These are phyloP conservation scores for Scedosporium aurantiacum DNA, from an alignment of 2,329 filamentous ascomycete genomes.

Conservation along the genomic window DNA sequence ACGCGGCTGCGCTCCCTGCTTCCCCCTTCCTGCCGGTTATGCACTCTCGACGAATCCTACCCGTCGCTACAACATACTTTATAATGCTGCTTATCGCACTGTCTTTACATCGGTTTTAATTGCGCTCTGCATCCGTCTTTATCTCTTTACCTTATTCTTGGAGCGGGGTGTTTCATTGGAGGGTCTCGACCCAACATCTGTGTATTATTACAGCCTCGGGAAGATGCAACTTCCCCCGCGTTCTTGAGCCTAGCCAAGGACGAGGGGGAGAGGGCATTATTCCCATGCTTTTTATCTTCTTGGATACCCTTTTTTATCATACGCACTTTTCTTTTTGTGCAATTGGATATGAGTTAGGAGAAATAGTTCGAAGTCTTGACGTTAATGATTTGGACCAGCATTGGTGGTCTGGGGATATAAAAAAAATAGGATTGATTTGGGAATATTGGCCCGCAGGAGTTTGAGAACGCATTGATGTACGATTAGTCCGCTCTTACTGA, in stretches of 20 bases:
- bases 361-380: neutral
- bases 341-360: neutral
- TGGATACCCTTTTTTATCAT: neutral
- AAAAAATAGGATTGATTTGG: neutral
- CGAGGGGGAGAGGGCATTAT: neutral
- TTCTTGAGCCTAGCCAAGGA: neutral
- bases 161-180: neutral
- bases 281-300: neutral
- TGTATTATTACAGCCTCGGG: neutral
- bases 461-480: neutral
- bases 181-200: neutral
- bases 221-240: neutral
- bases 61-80: neutral
- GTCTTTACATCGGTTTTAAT: neutral
- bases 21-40: neutral
- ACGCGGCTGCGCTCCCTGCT: neutral
- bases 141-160: neutral
- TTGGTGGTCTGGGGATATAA: neutral
- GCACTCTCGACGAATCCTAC: neutral
- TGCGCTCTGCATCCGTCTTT: neutral
- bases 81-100: neutral
- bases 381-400: neutral
- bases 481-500: neutral
- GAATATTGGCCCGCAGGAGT: neutral
- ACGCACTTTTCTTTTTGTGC: neutral